Conservation (phyloP, 2,329 filamentous ascomycete genomes). For the Truncatella angustata region DNA sequence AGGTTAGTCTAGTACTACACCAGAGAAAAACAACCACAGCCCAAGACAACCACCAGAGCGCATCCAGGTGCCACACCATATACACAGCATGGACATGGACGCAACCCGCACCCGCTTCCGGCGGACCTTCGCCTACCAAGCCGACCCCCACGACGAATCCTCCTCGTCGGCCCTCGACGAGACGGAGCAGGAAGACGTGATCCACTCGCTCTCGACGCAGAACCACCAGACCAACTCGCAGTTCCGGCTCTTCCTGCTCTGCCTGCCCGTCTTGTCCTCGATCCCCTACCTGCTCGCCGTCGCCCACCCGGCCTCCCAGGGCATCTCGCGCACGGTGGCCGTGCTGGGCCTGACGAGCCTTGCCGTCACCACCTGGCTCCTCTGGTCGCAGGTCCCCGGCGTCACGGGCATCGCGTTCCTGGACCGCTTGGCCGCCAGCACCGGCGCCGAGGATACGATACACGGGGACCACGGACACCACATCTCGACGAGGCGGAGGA, state of each 20-base stretch:
- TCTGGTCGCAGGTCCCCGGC: constrained; percentile 54
- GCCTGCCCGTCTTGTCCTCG: constrained; percentile 55
- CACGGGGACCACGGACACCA: neutral
- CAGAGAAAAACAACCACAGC: neutral
- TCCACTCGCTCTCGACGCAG: constrained; percentile 49
- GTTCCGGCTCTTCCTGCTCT: constrained; percentile 57
- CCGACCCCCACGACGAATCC: constrained; percentile 57
- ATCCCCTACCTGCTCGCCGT: constrained; percentile 55
- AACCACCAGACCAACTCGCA: constrained; percentile 58
- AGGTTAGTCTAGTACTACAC: too few relatives aligned
- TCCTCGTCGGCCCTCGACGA: constrained; percentile 32
- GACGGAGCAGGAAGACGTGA: constrained; percentile 65
- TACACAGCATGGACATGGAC: constrained; percentile 21
- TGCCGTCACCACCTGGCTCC: constrained; percentile 58
- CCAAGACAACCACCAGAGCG: too few relatives aligned
- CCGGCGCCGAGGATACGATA: neutral
- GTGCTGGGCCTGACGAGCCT: constrained; percentile 64
- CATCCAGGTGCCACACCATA: neutral
- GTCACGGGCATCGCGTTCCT: constrained; percentile 51
- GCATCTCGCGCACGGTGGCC: constrained; percentile 37
- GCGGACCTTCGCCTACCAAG: constrained; percentile 74
- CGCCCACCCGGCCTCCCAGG: constrained; percentile 28
- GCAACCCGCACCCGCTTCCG: constrained; percentile 60
- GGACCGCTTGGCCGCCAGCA: constrained; percentile 40
- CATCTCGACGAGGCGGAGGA: neutral